A percentile compares a stretch with the other conserved stretches of the same genome.
Evolutionary conservation across 2,329 filamentous ascomycete genomes (phyloP).

Genomic region (Ceratocystis variospora): DNA sequence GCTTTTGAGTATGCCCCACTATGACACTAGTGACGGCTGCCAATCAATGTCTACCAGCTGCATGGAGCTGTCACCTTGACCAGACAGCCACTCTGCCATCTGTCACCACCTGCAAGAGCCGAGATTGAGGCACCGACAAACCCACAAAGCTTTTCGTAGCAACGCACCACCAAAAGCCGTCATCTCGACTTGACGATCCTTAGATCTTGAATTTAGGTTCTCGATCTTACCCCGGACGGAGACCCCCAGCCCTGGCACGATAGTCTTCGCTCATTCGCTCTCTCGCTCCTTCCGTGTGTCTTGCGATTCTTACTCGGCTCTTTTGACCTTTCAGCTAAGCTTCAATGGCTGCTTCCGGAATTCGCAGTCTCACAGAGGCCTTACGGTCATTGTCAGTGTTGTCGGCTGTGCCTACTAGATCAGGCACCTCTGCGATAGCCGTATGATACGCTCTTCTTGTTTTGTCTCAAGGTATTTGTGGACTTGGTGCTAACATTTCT

Average conservation of each 20-base stretch:
- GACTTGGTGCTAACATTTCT: neutral
- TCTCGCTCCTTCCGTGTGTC: neutral
- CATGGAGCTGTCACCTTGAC: neutral
- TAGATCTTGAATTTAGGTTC: neutral
- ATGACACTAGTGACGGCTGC: neutral
- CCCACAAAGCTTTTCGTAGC: slow-evolving; percentile 6
- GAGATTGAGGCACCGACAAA: neutral
- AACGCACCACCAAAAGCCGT: neutral
- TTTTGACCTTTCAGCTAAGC: neutral
- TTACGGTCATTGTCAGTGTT: slow-evolving; percentile 31
- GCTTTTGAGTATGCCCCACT: neutral
- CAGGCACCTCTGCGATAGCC: neutral
- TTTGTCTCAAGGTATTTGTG: no score
- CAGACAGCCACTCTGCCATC: neutral
- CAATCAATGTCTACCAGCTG: neutral
- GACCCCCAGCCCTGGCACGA: neutral
- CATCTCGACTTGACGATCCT: neutral
- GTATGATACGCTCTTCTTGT: neutral
- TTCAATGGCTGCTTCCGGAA: slow-evolving; percentile 35
- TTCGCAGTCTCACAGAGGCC: slow-evolving; percentile 39
- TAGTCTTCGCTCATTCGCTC: neutral
- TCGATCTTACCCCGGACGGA: no score
- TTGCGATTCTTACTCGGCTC: neutral
- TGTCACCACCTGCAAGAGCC: neutral
- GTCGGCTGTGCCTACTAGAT: neutral